phyloP scores from a whole-genome alignment of 257 asterid species.

The Hygrophila difformis region DNA sequence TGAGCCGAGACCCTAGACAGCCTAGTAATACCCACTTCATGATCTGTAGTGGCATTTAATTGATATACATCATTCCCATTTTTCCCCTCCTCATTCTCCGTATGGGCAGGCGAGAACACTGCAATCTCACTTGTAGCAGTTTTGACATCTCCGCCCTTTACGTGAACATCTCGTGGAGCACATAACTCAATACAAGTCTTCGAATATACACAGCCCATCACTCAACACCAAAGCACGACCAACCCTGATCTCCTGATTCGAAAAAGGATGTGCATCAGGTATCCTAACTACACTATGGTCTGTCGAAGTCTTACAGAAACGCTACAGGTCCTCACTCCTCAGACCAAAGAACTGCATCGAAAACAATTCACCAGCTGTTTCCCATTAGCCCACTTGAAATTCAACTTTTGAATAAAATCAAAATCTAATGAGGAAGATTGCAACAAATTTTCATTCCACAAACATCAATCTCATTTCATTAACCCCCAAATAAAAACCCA shows the following conservation, averaged over 20 bases:
- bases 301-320: constrained; percentile 11
- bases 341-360: constrained; percentile 5
- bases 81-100: constrained; percentile 52
- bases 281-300: constrained; percentile 13
- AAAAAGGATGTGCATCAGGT: constrained; percentile 34
- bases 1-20: constrained; percentile 77
- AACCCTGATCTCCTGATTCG: constrained; percentile 24
- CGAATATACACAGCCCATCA: constrained; percentile 92
- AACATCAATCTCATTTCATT: no score
- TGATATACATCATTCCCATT: constrained; percentile 42
- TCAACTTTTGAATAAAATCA: constrained; percentile 10
- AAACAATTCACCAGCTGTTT: neutral
- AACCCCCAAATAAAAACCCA: neutral
- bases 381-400: neutral
- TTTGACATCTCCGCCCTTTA: constrained; percentile 39
- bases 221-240: constrained; percentile 26
- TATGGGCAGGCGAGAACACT: constrained; percentile 47
- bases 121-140: constrained; percentile 38
- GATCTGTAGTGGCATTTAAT: constrained; percentile 43
- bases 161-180: constrained; percentile 53
- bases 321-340: constrained; percentile 9
- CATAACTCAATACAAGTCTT: constrained; percentile 75
- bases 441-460: constrained; percentile 3
- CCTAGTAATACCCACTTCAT: constrained; percentile 67
- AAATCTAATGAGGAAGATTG: constrained; percentile 6